A percentile compares a stretch with the other conserved stretches of the same genome.
phyloP scores from a whole-genome alignment of 345 rosid species.

The Arabidopsis arenosa region DNA sequence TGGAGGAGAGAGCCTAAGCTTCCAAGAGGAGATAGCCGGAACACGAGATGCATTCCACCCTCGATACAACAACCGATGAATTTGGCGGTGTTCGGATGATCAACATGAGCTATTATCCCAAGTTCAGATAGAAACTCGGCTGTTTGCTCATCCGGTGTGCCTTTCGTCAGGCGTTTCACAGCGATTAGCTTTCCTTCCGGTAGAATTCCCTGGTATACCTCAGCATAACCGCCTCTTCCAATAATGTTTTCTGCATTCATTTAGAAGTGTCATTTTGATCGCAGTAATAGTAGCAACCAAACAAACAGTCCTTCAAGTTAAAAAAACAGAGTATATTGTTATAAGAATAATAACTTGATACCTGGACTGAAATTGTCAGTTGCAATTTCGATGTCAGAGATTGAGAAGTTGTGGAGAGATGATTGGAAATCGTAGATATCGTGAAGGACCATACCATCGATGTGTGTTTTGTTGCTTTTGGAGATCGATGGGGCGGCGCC shows the following conservation, averaged over 20 bases:
- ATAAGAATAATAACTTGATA: conserved; percentile 4
- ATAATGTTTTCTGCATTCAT: conserved; percentile 70
- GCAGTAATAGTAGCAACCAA: neutral
- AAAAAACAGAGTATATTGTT: neutral
- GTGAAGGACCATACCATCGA: conserved; percentile 52
- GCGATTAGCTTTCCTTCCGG: conserved; percentile 73
- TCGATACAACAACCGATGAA: conserved; percentile 85
- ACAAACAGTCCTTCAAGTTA: neutral
- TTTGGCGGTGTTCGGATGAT: conserved; percentile 90
- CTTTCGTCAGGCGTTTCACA: conserved; percentile 71
- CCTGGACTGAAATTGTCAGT: conserved; percentile 74
- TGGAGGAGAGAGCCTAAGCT: conserved; percentile 81
- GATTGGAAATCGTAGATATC: conserved; percentile 67
- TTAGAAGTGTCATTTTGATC: neutral
- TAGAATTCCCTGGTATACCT: conserved; percentile 78
- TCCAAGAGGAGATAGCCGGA: conserved; percentile 75
- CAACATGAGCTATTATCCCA: conserved; percentile 83
- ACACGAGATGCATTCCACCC: conserved; percentile 83
- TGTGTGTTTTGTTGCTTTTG: conserved; percentile 47
- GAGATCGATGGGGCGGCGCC: conserved; percentile 44
- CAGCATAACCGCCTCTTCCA: conserved; percentile 92
- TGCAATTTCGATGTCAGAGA: conserved; percentile 66
- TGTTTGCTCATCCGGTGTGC: conserved; percentile 72
- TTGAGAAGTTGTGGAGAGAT: conserved; percentile 60
- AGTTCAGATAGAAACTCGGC: conserved; percentile 74